Base-by-base conservation (phyloP, 2,329 filamentous ascomycete species). In the Monilinia polystroma region DNA sequence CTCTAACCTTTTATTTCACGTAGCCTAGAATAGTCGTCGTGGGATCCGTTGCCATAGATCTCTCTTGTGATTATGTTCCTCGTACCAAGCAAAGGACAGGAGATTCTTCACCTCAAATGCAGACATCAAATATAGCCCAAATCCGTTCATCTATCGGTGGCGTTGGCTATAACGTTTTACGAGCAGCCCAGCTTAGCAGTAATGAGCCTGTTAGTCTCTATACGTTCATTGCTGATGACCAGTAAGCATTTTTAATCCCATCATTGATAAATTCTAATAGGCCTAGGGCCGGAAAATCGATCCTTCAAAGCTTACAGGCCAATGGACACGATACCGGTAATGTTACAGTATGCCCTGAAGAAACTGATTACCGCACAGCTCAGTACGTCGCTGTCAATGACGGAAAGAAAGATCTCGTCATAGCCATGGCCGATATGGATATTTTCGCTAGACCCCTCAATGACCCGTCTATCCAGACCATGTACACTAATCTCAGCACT, bases 361-460 rank as follows among this genome's bases (percentile, higher is more conserved):
- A 43, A 1, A 23, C 26, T 10, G 51, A 29, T 23, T n/a, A 59
- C 35, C 85, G 90, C 66, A 98, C 94, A 2, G 92, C 93, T 0
- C 93, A 97, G 77, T 98, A 98, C 76, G 86, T 98, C 3, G 90
- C 94, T 20, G 82, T 98, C 70, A 99, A 98, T 76, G 91, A 96
- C 75, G 82, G 82, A 0, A 86, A 89, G 68, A 96, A 93, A 77
- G 90, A 93, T 70, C 85, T 99, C 2, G 84, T 93, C n/a, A 79
- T 97, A 70, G 94, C 93, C 56, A 96, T 97, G 92, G 93, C 94
- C 5, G 95, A 98, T 76, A 97, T 98, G 93, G 75, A 80, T 45
- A 78, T 82, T 59, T 80, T 83, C 55, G 79, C 84, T 68, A 80
- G 81, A 0, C 83, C 85, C 69, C 77, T 82, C 0, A 76, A 26